phyloP scores from a whole-genome alignment of 164 flowering plant species.

The Vitis amurensis region DNA sequence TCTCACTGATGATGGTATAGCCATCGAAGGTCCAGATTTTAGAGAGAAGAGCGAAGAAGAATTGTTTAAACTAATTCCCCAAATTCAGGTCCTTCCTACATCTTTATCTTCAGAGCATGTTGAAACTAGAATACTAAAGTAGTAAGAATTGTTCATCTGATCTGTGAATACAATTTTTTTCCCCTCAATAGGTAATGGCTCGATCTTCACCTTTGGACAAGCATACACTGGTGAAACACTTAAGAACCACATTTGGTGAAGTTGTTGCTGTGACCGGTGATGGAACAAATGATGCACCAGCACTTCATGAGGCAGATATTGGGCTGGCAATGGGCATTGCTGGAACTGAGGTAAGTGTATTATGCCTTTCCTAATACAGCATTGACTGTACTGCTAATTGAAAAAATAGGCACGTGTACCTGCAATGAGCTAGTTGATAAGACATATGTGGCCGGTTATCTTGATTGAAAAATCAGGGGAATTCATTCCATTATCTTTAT shows the following conservation, averaged over 20 bases:
- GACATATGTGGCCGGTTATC: no score
- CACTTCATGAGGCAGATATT: conserved; percentile 98
- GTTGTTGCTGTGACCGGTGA: conserved; percentile 99
- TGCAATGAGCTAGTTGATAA: no score
- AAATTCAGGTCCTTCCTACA: conserved; percentile 51
- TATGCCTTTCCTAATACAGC: neutral
- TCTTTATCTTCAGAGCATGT: neutral
- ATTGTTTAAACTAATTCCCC: conserved; percentile 51
- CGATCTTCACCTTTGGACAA: conserved; percentile 79
- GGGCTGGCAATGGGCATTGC: conserved; percentile 99
- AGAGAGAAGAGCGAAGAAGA: conserved; percentile 61
- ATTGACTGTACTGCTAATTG: neutral
- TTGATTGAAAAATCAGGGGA: no score
- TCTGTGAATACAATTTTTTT: neutral
- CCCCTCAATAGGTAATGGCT: conserved; percentile 65
- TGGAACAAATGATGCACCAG: conserved; percentile 99
- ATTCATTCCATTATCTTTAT: no score
- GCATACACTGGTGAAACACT: conserved; percentile 68
- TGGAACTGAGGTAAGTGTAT: conserved; percentile 80
- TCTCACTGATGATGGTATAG: conserved; percentile 72
- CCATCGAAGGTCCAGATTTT: conserved; percentile 76
- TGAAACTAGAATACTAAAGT: neutral
- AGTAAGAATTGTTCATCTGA: neutral
- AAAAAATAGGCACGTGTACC: neutral
- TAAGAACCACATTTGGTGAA: conserved; percentile 73